These are phyloP conservation scores for Vitellaria paradoxa DNA, from an alignment of 179 eudicot species.

Conservation along the genomic window DNA sequence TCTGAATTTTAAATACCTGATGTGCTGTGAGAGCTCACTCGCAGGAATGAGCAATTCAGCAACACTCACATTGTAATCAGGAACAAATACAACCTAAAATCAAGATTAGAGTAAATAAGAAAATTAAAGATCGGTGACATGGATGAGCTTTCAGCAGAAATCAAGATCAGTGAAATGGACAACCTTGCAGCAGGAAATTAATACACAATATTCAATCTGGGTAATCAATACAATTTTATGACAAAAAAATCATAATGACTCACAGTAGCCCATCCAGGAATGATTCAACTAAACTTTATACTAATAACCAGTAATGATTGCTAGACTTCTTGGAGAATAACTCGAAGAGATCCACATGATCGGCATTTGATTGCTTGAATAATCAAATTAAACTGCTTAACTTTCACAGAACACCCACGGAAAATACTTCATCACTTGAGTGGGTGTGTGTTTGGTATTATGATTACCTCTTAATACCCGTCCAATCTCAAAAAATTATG, in stretches of 20 bases:
- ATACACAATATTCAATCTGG: background rate
- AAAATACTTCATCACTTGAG: no score
- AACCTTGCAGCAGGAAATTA: background rate
- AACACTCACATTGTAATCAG: conserved; percentile 95
- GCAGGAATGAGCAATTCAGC: conserved; percentile 93
- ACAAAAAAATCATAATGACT: background rate
- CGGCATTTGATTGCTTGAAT: background rate
- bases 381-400: background rate
- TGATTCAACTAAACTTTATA: background rate
- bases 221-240: background rate
- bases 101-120: conserved; percentile 11
- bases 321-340: background rate
- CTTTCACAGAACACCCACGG: background rate
- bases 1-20: conserved; percentile 50
- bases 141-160: conserved; percentile 6
- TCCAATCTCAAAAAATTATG: background rate
- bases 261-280: background rate
- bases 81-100: conserved; percentile 80
- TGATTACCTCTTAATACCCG: background rate
- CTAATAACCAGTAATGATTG: background rate
- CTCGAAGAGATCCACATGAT: background rate
- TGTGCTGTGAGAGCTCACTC: conserved; percentile 93
- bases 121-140: conserved; percentile 1
- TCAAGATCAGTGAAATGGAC: background rate
- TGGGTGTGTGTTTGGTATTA: background rate